Evolutionary conservation across 1,139 yeast species (phyloP), one percentile per base, ranked within the genome.

Genomic region (Trichomonascaceae sp.): DNA sequence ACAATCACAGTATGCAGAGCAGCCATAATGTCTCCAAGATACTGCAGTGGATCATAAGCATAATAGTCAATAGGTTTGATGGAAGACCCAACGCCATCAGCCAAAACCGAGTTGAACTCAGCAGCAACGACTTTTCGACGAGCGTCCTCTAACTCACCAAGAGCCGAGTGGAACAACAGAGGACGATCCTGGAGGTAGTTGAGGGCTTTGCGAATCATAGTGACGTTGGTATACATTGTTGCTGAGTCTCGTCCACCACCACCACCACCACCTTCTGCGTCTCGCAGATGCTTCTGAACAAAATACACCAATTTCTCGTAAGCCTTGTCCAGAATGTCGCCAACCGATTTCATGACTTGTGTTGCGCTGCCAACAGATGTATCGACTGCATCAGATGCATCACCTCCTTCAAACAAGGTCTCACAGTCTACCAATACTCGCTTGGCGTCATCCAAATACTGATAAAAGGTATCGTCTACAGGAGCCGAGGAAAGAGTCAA

Each of bases 1-100:
- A 85, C 93, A 25, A 87, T 76, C n/a, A 84, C 69, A 0, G 92
- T 72, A 50, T 92, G 97, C 11, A 87, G 68, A 60, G 82, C 81
- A 1, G 98, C 98, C 30, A 89, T 60, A 22, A 89, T 67, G 52
- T 85, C 97, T 17, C 97, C 94, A 14, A 82, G 67, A 45, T 76
- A 85, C 38, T 94, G 64, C 14, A 74, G 62, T 2, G 95, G 82
- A 54, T 89, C 96, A 51, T 78, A 81, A 0, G 87, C 77, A 8
- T 77, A 69, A 32, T 77, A 59, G 30, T 71, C 68, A 16, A 82
- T 62, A 2, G 87, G 80, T 40, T 74, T 58, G n/a, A n/a, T n/a
- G 11, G 52, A 43, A 11, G 47, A 39, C 38, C 42, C 36, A 16
- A 48, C 47, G 20, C 74, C 65, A 16, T 67, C 71, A 1, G 77